Evolutionary conservation across 2,329 filamentous ascomycete genomes (phyloP).

Genomic region (Orbilia javanica): DNA sequence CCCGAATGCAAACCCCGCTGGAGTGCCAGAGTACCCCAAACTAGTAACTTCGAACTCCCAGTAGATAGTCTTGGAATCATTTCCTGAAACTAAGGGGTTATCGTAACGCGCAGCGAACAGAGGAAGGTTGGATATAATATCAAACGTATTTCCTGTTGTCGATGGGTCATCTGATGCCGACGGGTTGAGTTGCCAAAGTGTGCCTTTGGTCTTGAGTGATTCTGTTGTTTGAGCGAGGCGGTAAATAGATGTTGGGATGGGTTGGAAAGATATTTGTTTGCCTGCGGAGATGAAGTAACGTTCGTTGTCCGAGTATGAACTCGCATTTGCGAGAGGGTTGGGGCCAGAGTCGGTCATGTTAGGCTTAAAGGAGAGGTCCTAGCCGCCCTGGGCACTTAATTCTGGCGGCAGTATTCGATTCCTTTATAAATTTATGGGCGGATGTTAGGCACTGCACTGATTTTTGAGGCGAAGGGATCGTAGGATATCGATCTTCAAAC

Average conservation of each 20-base stretch:
- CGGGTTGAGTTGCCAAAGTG: conserved; percentile 56
- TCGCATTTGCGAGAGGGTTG: conserved; percentile 14
- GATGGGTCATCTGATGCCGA: conserved; percentile 37
- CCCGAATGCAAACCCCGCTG: conserved; percentile 30
- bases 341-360: conserved; percentile 29
- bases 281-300: conserved; percentile 52
- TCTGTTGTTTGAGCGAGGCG: conserved; percentile 50
- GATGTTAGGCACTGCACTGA: background rate
- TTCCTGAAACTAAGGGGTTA: conserved; percentile 43
- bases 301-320: conserved; percentile 40
- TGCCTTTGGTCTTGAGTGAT: conserved; percentile 53
- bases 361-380: background rate
- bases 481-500: too few relatives aligned
- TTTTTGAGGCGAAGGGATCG: background rate
- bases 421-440: background rate
- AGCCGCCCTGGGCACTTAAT: background rate
- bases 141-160: conserved; percentile 41
- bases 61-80: conserved; percentile 52
- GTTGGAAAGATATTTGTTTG: conserved; percentile 42
- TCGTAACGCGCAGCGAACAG: conserved; percentile 51
- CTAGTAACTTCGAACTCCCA: conserved; percentile 56
- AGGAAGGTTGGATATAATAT: conserved; percentile 34
- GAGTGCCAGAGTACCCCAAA: conserved; percentile 34
- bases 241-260: conserved; percentile 49
- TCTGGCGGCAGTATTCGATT: background rate